Evolutionary conservation across 148 eudicot species (phyloP), one percentile per base, ranked within the genome.

Genomic region (Spergularia marina): DNA sequence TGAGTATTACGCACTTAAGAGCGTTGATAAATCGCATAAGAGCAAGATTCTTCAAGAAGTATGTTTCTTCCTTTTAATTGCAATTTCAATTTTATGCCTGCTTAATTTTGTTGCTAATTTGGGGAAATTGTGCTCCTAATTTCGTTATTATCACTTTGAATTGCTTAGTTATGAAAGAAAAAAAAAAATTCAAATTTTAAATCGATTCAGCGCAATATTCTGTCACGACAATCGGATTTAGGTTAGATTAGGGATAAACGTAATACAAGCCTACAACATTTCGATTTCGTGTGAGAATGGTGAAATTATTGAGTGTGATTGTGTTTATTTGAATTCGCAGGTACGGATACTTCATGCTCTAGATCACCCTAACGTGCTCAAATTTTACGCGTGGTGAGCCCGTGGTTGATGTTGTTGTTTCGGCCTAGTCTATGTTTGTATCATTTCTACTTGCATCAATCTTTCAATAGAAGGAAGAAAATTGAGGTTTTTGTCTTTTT

Each of bases 11-110:
- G 98, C 96, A 0, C 79, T 92, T 30, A 95, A 95, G 81, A 90
- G 98, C 52, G 94, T 95, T 0, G 97, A 95, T 60, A 95, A 95
- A 77, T 83, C 92, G 10, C 96, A 92, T 40, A 83, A 85, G 86
- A 89, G 74, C 87, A 95, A 92, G 79, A 88, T 95, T 90, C 92
- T 90, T 70, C 98, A 95, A 58, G 97, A 95, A 89, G 98, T 95
- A 85, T 81, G 94, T 73, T 77, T 51, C 1, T 58, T 3, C 44
- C 25, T 68, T 53, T 56, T 10, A 1, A 34, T 41, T 63, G n/a
- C 7, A 2, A 20, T 71, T 25, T 18, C 2, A 12, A 16, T 67
- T 25, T 2, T 6, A 9, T 64, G 41, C 18, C 16, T 58, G 59
- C 5, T 73, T 41, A 36, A 15, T 40, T 6, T 63, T 11, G 67